Evolutionary conservation across 2,329 filamentous ascomycete genomes (phyloP), one percentile per base, ranked within the genome.

Genomic region (Sphaceloma murrayae): DNA sequence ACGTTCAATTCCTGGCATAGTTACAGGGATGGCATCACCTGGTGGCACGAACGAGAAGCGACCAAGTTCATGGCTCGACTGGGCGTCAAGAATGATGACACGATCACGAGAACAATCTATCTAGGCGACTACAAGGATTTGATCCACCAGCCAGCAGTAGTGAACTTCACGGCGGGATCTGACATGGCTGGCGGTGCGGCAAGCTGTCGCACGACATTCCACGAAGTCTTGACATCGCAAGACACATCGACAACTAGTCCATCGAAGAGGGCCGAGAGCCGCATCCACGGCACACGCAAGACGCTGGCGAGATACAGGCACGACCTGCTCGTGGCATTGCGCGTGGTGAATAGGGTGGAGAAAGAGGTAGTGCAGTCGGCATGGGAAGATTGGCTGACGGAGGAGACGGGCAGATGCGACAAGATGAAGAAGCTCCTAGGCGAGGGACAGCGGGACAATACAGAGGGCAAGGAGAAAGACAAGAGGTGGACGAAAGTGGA

Each of bases 321-420:
- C 60, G 87, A 96, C 58, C 69, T 98, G 14, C 67, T 96, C 2
- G 88, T 98, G 4, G 87, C 88, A 4, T 78, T 96, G 68, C 78
- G 88, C 3, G 77, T 95, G 2, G 80, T 96, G 49, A 95, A 96
- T 63, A 81, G 75, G 46, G 78, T 96, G 19, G 91, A 96, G 68
- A 74, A 75, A 47, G 87, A 95, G 61, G 80, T 94, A 60, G 64
- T 96, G 44, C 75, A 78, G 56, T 82, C 82, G 0, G 89, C 95
- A 62, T 98, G 87, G 81, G 88, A 94, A 66, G 84, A 85, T 51
- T 98, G 89, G 88, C 72, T 96, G 21, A 64, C 75, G 2, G 81
- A 85, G 52, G 91, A 98, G 65, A 80, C 78, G 51, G 63, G 70
- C 24, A 75, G 84, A 38, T 98, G 91, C 61, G 76, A 77, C 46